Conservation (phyloP, 2,329 filamentous ascomycete genomes). For the Ambrosiella cleistominuta region DNA sequence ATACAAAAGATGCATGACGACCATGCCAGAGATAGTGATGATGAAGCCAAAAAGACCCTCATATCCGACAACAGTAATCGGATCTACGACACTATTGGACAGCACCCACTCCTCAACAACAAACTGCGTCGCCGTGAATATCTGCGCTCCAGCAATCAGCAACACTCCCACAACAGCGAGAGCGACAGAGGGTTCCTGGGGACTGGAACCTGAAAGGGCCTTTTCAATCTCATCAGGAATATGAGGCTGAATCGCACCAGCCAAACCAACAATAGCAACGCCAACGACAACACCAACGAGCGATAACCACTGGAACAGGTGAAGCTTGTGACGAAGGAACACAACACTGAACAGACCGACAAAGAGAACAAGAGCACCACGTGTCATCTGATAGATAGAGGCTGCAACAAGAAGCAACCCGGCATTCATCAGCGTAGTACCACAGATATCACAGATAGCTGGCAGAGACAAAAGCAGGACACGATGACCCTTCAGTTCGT, state of each 20-base stretch:
- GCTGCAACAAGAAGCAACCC: constrained; percentile 86
- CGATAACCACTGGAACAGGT: constrained; percentile 82
- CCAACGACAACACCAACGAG: constrained; percentile 74
- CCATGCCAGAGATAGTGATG: constrained; percentile 62
- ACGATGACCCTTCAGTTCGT: constrained; percentile 50
- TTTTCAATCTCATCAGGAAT: constrained; percentile 20
- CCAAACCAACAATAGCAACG: constrained; percentile 76
- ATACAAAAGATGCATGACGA: constrained; percentile 59
- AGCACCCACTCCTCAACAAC: constrained; percentile 91
- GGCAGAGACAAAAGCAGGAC: constrained; percentile 66
- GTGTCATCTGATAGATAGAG: constrained; percentile 97
- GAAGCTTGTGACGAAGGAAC: constrained; percentile 65
- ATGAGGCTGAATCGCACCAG: constrained; percentile 65
- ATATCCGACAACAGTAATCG: constrained; percentile 86
- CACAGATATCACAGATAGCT: constrained; percentile 82
- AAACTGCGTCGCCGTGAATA: constrained; percentile 94
- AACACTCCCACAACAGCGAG: constrained; percentile 67
- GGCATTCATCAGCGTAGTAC: constrained; percentile 93
- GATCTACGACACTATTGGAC: constrained; percentile 46
- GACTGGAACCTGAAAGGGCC: constrained; percentile 21
- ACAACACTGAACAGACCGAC: constrained; percentile 89
- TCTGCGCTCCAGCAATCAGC: constrained; percentile 82
- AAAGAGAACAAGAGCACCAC: constrained; percentile 85
- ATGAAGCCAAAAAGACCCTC: constrained; percentile 82
- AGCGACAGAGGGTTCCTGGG: constrained; percentile 20